Conservation (phyloP, 1,284 basidiomycete genomes). For the Cystobasidium sp. region DNA sequence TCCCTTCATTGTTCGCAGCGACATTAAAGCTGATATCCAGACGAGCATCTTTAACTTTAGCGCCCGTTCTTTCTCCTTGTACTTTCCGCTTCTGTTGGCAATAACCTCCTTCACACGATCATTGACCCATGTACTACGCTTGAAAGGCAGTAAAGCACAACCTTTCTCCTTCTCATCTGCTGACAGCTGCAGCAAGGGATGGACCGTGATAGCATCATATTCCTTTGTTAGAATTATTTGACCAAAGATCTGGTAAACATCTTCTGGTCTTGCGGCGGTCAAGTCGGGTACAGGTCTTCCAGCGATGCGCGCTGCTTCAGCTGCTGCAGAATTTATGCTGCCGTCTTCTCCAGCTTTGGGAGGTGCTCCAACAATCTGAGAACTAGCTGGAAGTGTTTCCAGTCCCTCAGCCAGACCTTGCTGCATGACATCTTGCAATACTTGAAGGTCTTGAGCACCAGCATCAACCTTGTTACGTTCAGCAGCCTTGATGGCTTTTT, state of each 20-base stretch:
- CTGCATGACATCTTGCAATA: constrained; percentile 75
- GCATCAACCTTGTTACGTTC: constrained; percentile 87
- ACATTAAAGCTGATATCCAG: constrained; percentile 33
- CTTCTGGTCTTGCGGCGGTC: constrained; percentile 24
- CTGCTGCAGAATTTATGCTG: background rate
- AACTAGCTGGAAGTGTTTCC: constrained; percentile 66
- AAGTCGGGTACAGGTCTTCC: constrained; percentile 35
- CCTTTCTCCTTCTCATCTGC: constrained; percentile 1
- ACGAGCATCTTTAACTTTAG: constrained; percentile 23
- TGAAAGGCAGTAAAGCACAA: constrained; percentile 28
- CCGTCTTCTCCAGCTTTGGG: constrained; percentile 12
- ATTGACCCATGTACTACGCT: constrained; percentile 38
- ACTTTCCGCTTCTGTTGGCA: constrained; percentile 12
- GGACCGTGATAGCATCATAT: constrained; percentile 27
- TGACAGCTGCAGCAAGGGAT: constrained; percentile 1
- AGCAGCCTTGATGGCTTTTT: constrained; percentile 76
- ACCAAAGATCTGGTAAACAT: constrained; percentile 36
- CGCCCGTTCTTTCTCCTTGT: constrained; percentile 1
- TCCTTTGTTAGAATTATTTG: constrained; percentile 34
- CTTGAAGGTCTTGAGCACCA: constrained; percentile 70
- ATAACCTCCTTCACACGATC: constrained; percentile 34
- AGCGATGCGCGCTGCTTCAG: constrained; percentile 21
- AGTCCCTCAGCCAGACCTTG: constrained; percentile 75
- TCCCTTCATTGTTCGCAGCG: constrained; percentile 6
- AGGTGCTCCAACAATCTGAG: constrained; percentile 15